phyloP scores from a whole-genome alignment of 495 filamentous ascomycete genomes.

The Penicillium simplicissimum region DNA sequence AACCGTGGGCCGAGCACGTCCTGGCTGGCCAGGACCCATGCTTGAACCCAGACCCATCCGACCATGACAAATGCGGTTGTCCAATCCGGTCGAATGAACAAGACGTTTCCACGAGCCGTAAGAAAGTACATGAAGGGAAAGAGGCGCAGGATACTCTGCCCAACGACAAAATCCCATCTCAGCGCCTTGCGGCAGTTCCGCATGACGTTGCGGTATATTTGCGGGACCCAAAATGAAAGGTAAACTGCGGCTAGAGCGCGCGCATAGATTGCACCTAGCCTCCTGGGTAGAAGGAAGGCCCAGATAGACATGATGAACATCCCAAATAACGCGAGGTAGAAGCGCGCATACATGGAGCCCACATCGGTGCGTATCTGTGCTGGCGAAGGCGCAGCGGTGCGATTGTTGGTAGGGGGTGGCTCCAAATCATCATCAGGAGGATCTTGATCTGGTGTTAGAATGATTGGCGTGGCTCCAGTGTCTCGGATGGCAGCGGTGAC shows the following conservation, averaged over 20 bases:
- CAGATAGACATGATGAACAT: constrained; percentile 75
- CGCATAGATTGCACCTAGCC: constrained; percentile 68
- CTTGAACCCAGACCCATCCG: constrained; percentile 92
- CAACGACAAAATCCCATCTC: constrained; percentile 82
- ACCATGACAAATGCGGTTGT: constrained; percentile 60
- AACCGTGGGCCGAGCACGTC: constrained; percentile 85
- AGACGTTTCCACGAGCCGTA: constrained; percentile 67
- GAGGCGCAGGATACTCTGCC: constrained; percentile 75
- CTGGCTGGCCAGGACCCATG: constrained; percentile 74
- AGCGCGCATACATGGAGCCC: constrained; percentile 75
- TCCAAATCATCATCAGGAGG: constrained; percentile 45
- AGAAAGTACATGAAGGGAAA: constrained; percentile 83
- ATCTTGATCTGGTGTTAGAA: constrained; percentile 84
- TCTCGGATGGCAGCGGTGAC: constrained; percentile 56
- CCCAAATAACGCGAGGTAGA: constrained; percentile 69
- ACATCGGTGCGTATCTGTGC: constrained; percentile 56
- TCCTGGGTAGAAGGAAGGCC: constrained; percentile 70
- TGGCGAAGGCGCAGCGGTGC: constrained; percentile 30
- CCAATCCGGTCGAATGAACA: constrained; percentile 72
- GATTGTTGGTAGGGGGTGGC: constrained; percentile 28
- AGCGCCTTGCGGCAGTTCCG: constrained; percentile 89
- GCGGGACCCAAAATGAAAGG: constrained; percentile 87
- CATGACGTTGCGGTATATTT: constrained; percentile 86
- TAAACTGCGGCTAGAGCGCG: constrained; percentile 68
- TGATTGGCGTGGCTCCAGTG: constrained; percentile 62